A percentile compares a stretch with the other conserved stretches of the same genome.
phyloP scores from a whole-genome alignment of 2,329 filamentous ascomycete species.

The Hypoxylon sp. region DNA sequence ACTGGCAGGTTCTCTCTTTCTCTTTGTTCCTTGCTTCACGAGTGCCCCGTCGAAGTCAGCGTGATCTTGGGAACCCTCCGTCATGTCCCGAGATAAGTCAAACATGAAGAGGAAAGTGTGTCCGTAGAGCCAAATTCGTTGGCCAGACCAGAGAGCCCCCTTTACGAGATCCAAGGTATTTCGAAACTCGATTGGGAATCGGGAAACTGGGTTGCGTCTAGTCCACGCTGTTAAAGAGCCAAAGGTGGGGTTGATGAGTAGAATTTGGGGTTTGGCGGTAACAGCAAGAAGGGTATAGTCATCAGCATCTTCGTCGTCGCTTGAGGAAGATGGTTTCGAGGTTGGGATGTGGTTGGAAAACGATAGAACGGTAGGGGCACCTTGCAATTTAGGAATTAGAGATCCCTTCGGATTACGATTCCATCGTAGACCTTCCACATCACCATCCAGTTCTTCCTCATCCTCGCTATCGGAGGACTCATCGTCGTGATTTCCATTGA shows the following conservation, averaged over 20 bases:
- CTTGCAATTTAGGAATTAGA: conserved; percentile 73
- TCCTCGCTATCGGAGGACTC: conserved; percentile 51
- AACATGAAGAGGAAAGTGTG: conserved; percentile 91
- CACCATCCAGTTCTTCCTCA: conserved; percentile 54
- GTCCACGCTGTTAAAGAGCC: conserved; percentile 87
- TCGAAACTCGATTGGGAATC: conserved; percentile 77
- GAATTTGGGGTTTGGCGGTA: conserved; percentile 70
- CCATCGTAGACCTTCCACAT: conserved; percentile 70
- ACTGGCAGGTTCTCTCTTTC: conserved; percentile 61
- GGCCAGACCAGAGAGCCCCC: conserved; percentile 83
- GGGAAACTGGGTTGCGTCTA: conserved; percentile 78
- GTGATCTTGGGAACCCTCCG: conserved; percentile 45
- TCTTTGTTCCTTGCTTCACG: conserved; percentile 55
- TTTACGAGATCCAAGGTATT: conserved; percentile 81
- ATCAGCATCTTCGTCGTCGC: conserved; percentile 42
- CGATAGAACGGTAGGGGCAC: conserved; percentile 71
- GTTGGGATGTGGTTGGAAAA: conserved; percentile 65
- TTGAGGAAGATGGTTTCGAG: conserved; percentile 39
- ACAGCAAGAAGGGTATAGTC: conserved; percentile 63
- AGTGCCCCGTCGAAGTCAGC: conserved; percentile 43
- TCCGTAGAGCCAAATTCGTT: conserved; percentile 87
- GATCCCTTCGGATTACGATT: conserved; percentile 74
- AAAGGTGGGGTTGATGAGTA: conserved; percentile 80
- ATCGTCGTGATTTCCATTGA: conserved; percentile 45
- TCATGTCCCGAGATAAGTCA: conserved; percentile 77